phyloP scores from a whole-genome alignment of 495 filamentous ascomycete genomes.

The Penicillium turbatum region DNA sequence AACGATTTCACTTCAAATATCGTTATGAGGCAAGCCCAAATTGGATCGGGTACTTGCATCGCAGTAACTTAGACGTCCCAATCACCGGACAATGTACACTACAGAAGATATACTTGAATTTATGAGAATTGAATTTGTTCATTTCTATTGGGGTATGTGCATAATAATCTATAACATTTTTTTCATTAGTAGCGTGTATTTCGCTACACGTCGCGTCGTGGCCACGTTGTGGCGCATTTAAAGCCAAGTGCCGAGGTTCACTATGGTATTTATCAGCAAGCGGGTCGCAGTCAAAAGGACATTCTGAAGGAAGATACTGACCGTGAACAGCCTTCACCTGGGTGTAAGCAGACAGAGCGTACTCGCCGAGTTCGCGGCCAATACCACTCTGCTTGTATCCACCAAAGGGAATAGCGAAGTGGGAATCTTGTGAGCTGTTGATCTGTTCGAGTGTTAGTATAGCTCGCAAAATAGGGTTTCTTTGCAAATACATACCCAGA shows the following conservation, averaged over 20 bases:
- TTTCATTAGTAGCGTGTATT: not conserved
- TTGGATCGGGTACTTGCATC: no score
- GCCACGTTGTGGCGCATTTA: not conserved
- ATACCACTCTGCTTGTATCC: conserved; percentile 3
- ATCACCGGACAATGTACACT: no score
- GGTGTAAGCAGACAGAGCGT: conserved; percentile 3
- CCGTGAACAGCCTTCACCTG: conserved; percentile 2
- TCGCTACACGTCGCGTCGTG: not conserved
- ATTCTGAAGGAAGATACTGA: not conserved
- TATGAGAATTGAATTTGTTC: not conserved
- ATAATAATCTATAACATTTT: not conserved
- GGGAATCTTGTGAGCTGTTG: not conserved
- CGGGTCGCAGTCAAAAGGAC: not conserved
- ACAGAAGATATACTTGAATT: not conserved
- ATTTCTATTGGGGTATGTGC: not conserved
- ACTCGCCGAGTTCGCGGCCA: not conserved
- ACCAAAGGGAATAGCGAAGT: not conserved
- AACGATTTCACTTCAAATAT: no score
- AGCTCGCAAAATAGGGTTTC: no score
- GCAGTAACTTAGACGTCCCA: no score
- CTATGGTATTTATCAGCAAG: not conserved
- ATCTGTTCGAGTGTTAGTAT: not conserved
- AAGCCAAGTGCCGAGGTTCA: not conserved
- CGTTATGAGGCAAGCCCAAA: no score
- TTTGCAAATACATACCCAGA: conserved; percentile 2